These are phyloP conservation scores for Sugiyamaella chiloensis DNA, from an alignment of 805 yeast genomes.

Conservation along the genomic window DNA sequence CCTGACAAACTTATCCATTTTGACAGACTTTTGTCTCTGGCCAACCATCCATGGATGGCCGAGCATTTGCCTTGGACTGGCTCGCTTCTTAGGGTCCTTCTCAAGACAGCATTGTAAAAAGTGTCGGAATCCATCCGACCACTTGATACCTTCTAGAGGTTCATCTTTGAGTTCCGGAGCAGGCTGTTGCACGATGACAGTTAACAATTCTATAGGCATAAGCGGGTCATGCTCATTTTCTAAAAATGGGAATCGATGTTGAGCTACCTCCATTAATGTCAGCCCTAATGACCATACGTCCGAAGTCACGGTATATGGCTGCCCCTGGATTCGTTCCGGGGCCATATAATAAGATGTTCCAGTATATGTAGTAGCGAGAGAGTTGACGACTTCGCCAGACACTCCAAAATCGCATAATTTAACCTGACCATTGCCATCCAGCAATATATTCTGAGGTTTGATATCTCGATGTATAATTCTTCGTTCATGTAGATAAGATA, in stretches of 20 bases:
- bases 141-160: conserved; percentile 66
- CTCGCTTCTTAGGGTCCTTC: conserved; percentile 75
- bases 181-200: conserved; percentile 71
- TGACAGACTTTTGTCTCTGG: conserved; percentile 66
- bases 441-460: conserved; percentile 87
- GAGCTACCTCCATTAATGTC: conserved; percentile 88
- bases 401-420: conserved; percentile 97
- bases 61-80: conserved; percentile 91
- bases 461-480: conserved; percentile 92
- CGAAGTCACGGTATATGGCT: conserved; percentile 89
- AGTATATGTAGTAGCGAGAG: conserved; percentile 92
- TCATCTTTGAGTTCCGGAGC: conserved; percentile 79
- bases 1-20: conserved; percentile 81
- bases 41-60: conserved; percentile 90
- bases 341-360: conserved; percentile 99
- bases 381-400: conserved; percentile 93
- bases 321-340: conserved; percentile 94
- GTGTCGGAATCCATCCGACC: conserved; percentile 82
- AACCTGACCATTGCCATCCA: conserved; percentile 74
- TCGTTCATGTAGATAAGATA: conserved; percentile 83
- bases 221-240: conserved; percentile 49
- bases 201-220: conserved; percentile 80
- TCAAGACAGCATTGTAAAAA: conserved; percentile 77
- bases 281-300: conserved; percentile 97
- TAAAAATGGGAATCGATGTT: conserved; percentile 82